phyloP scores from a whole-genome alignment of 2,329 filamentous ascomycete species.

The Diaporthe helianthi region DNA sequence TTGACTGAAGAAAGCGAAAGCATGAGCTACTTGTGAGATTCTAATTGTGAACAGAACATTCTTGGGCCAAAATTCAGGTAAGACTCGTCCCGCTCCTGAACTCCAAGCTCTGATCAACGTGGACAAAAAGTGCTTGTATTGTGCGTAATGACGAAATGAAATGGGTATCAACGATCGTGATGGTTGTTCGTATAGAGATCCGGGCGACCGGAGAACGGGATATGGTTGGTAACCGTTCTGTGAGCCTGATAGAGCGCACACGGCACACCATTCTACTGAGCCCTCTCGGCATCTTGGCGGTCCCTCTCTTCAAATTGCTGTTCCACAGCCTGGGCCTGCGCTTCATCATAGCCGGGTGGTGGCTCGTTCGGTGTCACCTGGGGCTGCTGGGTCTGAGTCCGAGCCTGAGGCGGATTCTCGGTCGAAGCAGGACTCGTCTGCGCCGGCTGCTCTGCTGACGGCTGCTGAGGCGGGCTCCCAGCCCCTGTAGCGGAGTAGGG shows the following conservation, averaged over 20 bases:
- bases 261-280: conserved; percentile 43
- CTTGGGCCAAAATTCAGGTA: neutral
- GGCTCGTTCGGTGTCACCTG: conserved; percentile 70
- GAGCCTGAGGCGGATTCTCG: neutral
- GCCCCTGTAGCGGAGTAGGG: conserved; percentile 67
- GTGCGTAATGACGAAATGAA: neutral
- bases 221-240: neutral
- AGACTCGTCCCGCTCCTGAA: conserved; percentile 21
- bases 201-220: neutral
- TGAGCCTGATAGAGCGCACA: neutral
- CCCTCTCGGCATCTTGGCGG: conserved; percentile 73
- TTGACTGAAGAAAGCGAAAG: neutral
- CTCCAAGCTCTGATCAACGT: conserved; percentile 25
- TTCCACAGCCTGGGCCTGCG: conserved; percentile 73
- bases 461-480: conserved; percentile 38
- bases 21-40: neutral
- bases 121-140: conserved; percentile 4
- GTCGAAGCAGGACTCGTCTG: conserved; percentile 36
- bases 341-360: conserved; percentile 90
- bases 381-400: conserved; percentile 37
- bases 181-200: neutral
- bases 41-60: neutral
- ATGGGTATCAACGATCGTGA: conserved; percentile 26
- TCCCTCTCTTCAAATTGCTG: conserved; percentile 72
- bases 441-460: conserved; percentile 38